Base-by-base conservation (phyloP, 805 yeast genomes). In the Clavispora santaluciae region DNA sequence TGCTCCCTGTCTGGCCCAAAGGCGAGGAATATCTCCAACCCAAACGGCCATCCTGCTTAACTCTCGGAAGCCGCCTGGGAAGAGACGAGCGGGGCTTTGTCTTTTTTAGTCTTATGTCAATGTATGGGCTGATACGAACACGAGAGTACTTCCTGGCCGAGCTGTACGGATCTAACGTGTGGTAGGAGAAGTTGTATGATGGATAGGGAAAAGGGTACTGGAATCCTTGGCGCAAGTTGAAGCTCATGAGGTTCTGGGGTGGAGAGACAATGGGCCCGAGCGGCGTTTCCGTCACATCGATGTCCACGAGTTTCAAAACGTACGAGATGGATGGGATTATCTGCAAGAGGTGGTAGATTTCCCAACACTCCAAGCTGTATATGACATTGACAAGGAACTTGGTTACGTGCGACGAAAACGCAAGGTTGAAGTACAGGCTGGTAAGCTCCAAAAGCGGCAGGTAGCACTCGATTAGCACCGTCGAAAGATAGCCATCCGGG, bases 181-280 rank as follows among this genome's bases (percentile, higher is more conserved):
- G 75, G 49, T 66, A 68, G 6, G 73, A 67, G 49, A 59, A 70
- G 40, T 69, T 69, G 52, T 69, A 70, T 43, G 68, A 70, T 25
- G 75, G 73, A 42, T 62, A 70, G 6, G 75, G 75, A 43, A 64
- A 68, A 18, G 74, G 72, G 44, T 64, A 70, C 40, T 65, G 69
- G 38, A 67, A 63, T 1, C 74, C 75, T 43, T 59, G 64, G 30
- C 61, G 53, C 64, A 70, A 58, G 18, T 59, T 54, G 37, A 59
- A 59, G 25, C 53, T 57, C 44, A 68, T 42, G 44, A 54, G 66
- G 46, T 67, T 68, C 22, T 54, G 54, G 1, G 75, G 75, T 2
- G 74, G 75, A 37, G 53, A 54, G 16, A 70, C 62, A 15, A 70
- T 43, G 9, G 64, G 59, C 1, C 73, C 74, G 40, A 61, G 63